phyloP scores from a whole-genome alignment of 2,329 filamentous ascomycete genomes.

The Microascus cirrosus region DNA sequence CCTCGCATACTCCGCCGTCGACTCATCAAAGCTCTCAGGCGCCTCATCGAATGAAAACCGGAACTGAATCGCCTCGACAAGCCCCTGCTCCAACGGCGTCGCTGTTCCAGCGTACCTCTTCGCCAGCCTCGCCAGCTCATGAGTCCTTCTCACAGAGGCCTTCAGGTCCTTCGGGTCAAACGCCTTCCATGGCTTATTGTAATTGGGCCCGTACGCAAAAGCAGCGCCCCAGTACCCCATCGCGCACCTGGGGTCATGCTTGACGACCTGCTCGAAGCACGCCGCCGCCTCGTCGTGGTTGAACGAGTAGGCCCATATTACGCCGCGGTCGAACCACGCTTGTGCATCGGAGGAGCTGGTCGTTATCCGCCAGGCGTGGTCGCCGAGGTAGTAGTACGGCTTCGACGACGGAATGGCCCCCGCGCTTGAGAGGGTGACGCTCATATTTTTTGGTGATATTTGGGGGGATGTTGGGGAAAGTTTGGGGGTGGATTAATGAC shows the following conservation, averaged over 20 bases:
- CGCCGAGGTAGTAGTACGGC: conserved; percentile 50
- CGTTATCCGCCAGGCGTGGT: conserved; percentile 41
- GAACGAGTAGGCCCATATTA: conserved; percentile 67
- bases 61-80: conserved; percentile 50
- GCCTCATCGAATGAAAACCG: conserved; percentile 44
- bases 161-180: conserved; percentile 53
- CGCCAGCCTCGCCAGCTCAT: conserved; percentile 30
- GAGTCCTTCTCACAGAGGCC: conserved; percentile 23
- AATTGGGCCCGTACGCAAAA: conserved; percentile 63
- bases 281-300: conserved; percentile 60
- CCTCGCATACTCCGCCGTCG: conserved; percentile 35
- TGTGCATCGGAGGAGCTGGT: conserved; percentile 41
- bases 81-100: conserved; percentile 24
- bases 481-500: not conserved
- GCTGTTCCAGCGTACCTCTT: conserved; percentile 19
- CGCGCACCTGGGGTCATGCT: conserved; percentile 39
- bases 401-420: not conserved
- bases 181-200: conserved; percentile 65
- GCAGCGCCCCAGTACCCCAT: conserved; percentile 63
- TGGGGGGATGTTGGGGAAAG: not conserved
- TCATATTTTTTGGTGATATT: not conserved
- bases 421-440: not conserved
- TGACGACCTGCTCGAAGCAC: conserved; percentile 53
- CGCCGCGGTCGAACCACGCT: conserved; percentile 59
- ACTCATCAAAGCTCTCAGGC: conserved; percentile 36